Conservation (phyloP, 176 grass and related monocot species). For the Phoenix dactylifera region DNA sequence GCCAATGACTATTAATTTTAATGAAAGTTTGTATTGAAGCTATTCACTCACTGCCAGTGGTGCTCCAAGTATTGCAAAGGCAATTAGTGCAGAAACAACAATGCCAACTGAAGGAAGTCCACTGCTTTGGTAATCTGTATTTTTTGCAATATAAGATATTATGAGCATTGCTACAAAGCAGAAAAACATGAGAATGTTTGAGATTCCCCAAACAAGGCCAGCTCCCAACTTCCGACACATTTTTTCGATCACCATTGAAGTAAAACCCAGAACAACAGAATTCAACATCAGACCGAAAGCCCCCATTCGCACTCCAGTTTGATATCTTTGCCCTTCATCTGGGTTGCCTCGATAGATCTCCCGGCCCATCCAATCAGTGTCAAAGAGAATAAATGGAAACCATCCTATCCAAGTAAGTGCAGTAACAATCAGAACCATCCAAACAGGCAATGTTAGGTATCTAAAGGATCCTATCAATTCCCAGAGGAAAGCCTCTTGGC, state of each 20-base stretch:
- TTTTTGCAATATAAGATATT: slow-evolving; percentile 66
- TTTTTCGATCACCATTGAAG: slow-evolving; percentile 66
- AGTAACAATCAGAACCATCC: slow-evolving; percentile 85
- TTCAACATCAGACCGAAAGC: slow-evolving; percentile 82
- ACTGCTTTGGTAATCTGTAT: slow-evolving; percentile 45
- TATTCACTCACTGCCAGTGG: slow-evolving; percentile 47
- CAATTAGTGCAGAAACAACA: slow-evolving; percentile 56
- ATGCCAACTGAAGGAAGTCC: slow-evolving; percentile 55
- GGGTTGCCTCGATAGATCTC: slow-evolving; percentile 80
- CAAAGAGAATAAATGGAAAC: slow-evolving; percentile 90
- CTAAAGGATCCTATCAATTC: slow-evolving; percentile 81
- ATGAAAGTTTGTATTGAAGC: not conserved
- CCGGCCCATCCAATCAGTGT: slow-evolving; percentile 95
- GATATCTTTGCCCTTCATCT: slow-evolving; percentile 38
- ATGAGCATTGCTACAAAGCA: slow-evolving; percentile 89
- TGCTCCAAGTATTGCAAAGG: slow-evolving; percentile 76
- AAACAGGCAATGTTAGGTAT: slow-evolving; percentile 72
- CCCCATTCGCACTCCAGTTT: slow-evolving; percentile 84
- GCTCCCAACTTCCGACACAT: slow-evolving; percentile 85
- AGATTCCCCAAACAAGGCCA: slow-evolving; percentile 85
- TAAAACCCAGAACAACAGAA: slow-evolving; percentile 76
- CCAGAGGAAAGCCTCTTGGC: slow-evolving; percentile 82
- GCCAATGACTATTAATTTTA: not conserved
- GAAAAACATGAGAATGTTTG: slow-evolving; percentile 86
- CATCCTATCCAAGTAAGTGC: slow-evolving; percentile 91